These are phyloP conservation scores for Kazachstania kunashirensis DNA, from an alignment of 805 yeast genomes.

Conservation along the genomic window DNA sequence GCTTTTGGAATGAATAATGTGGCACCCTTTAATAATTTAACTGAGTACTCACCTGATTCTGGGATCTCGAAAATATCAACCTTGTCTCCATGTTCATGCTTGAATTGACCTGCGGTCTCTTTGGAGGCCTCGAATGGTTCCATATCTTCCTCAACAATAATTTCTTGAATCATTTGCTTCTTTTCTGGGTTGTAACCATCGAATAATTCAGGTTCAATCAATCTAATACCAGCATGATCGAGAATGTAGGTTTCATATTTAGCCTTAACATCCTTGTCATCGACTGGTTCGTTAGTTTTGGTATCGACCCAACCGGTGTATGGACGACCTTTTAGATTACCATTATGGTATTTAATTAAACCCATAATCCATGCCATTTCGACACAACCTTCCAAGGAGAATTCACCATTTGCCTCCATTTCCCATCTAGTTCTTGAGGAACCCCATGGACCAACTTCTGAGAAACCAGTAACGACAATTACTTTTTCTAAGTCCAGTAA, in stretches of 20 bases:
- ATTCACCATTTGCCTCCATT: conserved; percentile 92
- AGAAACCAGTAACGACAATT: conserved; percentile 92
- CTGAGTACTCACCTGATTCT: conserved; percentile 88
- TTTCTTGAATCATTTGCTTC: conserved; percentile 90
- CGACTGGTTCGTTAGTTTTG: conserved; percentile 85
- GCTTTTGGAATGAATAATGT: conserved; percentile 79
- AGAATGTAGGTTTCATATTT: conserved; percentile 84
- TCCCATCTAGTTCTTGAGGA: conserved; percentile 99
- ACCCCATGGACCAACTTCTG: conserved; percentile 99
- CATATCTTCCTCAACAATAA: conserved; percentile 90
- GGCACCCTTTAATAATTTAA: conserved; percentile 87
- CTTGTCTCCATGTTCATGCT: conserved; percentile 85
- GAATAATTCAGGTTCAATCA: conserved; percentile 92
- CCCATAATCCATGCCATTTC: conserved; percentile 99
- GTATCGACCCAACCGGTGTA: conserved; percentile 98
- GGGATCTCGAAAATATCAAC: conserved; percentile 85
- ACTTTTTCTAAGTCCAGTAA: conserved; percentile 85
- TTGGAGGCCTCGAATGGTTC: conserved; percentile 93
- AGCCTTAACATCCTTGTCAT: conserved; percentile 84
- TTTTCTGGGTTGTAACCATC: conserved; percentile 89
- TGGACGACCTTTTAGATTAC: conserved; percentile 51
- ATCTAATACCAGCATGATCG: conserved; percentile 92
- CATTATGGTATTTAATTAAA: conserved; percentile 88
- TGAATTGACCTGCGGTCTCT: conserved; percentile 92
- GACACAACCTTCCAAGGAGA: conserved; percentile 93